phyloP scores from a whole-genome alignment of 495 filamentous ascomycete species.

The Aspergillus egyptiacus region DNA sequence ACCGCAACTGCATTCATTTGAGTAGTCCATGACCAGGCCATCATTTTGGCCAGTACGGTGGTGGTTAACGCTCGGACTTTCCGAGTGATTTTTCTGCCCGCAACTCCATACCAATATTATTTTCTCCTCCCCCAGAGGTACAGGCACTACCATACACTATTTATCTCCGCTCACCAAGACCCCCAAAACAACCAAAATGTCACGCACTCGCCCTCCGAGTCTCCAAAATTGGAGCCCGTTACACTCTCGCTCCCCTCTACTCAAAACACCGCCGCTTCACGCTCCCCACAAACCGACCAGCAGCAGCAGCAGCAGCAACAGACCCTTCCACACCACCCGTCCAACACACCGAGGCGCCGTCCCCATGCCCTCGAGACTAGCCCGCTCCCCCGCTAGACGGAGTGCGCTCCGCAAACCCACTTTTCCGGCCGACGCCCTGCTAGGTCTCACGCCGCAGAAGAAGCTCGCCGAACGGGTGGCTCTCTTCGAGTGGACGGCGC shows the following conservation, averaged over 20 bases:
- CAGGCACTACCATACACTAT: neutral
- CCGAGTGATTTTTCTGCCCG: too few relatives aligned
- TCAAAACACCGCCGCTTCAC: neutral
- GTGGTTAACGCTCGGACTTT: too few relatives aligned
- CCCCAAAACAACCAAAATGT: slow-evolving; percentile 1
- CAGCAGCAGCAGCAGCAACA: neutral
- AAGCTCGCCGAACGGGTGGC: neutral
- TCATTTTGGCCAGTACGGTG: too few relatives aligned
- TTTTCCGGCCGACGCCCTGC: neutral
- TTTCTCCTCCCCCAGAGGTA: neutral
- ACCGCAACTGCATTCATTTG: too few relatives aligned
- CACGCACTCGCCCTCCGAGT: neutral
- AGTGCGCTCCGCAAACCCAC: neutral
- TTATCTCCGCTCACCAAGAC: neutral
- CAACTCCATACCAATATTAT: too few relatives aligned
- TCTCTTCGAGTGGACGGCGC: neutral
- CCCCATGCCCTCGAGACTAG: neutral
- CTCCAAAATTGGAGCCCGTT: neutral
- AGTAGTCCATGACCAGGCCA: too few relatives aligned
- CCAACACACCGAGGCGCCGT: too few relatives aligned
- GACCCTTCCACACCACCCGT: slow-evolving; percentile 1
- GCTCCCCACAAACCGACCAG: neutral
- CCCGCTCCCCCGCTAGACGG: neutral
- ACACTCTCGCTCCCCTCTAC: neutral
- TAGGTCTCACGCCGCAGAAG: neutral